Evolutionary conservation across 2,329 filamentous ascomycete species (phyloP).

Genomic region (Chaetomium olivaceum): DNA sequence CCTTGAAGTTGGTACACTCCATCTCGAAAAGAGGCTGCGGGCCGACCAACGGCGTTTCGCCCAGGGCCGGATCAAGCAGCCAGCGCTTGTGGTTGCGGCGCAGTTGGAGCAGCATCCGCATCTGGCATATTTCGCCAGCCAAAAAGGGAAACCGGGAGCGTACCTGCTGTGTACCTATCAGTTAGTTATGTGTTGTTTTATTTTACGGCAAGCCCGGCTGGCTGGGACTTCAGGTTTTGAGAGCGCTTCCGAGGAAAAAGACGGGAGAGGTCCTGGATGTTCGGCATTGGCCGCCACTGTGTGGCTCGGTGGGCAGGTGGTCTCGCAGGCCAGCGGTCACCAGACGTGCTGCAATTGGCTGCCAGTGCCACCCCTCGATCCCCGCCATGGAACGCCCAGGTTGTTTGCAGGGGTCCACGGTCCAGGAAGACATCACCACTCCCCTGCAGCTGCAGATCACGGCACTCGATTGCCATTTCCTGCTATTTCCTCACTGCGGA

Average conservation of each 20-base stretch:
- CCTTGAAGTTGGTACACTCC: not conserved
- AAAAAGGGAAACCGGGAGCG: not conserved
- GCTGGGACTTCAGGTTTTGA: not conserved
- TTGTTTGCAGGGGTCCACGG: slow-evolving; percentile 4
- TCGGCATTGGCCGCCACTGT: not conserved
- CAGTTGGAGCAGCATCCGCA: not conserved
- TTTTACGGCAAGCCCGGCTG: not conserved
- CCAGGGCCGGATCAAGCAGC: not conserved
- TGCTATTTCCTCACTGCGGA: not conserved
- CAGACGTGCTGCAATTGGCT: not conserved
- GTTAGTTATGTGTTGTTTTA: no score
- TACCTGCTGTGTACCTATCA: not conserved
- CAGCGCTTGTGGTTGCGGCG: slow-evolving; percentile 1
- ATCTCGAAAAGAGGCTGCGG: not conserved
- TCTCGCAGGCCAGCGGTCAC: not conserved
- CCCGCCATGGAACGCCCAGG: not conserved
- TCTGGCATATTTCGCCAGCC: not conserved
- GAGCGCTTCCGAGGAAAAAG: not conserved
- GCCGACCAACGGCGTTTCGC: slow-evolving; percentile 1
- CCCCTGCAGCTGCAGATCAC: slow-evolving; percentile 10
- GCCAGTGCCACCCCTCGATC: not conserved
- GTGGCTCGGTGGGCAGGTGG: not conserved
- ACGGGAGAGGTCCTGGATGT: not conserved
- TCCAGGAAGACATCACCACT: slow-evolving; percentile 15
- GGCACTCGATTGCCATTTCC: slow-evolving; percentile 7